A percentile compares a stretch with the other conserved stretches of the same genome.
Conservation (phyloP, 306 rosid species). For the Arachis hypogaea region DNA sequence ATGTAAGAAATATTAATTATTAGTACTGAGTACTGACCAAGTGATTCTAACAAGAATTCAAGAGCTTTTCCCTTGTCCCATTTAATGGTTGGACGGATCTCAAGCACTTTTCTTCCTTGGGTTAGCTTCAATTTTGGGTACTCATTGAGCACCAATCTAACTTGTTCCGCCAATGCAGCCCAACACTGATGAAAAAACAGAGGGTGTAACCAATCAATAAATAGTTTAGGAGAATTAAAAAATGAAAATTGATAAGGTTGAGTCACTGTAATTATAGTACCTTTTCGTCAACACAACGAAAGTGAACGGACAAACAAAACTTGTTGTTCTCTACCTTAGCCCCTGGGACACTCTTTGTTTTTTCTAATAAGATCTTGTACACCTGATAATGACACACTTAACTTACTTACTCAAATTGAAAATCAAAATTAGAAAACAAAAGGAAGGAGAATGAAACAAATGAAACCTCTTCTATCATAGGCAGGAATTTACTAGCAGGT, state of each 20-base stretch:
- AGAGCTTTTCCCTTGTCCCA: slow-evolving; percentile 99
- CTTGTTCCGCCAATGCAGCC: slow-evolving; percentile 77
- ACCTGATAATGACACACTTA: slow-evolving; percentile 49
- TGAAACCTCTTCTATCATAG: slow-evolving; percentile 82
- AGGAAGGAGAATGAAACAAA: slow-evolving; percentile 15
- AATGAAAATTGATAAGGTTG: too few relatives aligned
- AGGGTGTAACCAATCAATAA: neutral
- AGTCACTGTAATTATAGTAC: slow-evolving; percentile 32
- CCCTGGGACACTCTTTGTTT: slow-evolving; percentile 76
- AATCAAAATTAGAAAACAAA: neutral
- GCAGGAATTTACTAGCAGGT: slow-evolving; percentile 81
- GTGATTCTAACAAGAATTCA: slow-evolving; percentile 74
- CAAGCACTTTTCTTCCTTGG: slow-evolving; percentile 87
- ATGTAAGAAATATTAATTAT: too few relatives aligned
- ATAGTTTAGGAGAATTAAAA: too few relatives aligned
- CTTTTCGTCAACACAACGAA: slow-evolving; percentile 95
- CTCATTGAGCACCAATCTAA: slow-evolving; percentile 62
- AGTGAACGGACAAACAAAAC: slow-evolving; percentile 91
- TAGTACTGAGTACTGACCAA: slow-evolving; percentile 47
- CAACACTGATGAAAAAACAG: slow-evolving; percentile 56
- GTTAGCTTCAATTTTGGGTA: slow-evolving; percentile 78
- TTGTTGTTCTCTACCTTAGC: slow-evolving; percentile 89
- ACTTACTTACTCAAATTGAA: neutral
- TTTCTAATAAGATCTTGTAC: slow-evolving; percentile 62
- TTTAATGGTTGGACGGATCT: slow-evolving; percentile 88